Evolutionary conservation across 2,329 filamentous ascomycete species (phyloP).

Genomic region (Berkeleyomyces basicola): DNA sequence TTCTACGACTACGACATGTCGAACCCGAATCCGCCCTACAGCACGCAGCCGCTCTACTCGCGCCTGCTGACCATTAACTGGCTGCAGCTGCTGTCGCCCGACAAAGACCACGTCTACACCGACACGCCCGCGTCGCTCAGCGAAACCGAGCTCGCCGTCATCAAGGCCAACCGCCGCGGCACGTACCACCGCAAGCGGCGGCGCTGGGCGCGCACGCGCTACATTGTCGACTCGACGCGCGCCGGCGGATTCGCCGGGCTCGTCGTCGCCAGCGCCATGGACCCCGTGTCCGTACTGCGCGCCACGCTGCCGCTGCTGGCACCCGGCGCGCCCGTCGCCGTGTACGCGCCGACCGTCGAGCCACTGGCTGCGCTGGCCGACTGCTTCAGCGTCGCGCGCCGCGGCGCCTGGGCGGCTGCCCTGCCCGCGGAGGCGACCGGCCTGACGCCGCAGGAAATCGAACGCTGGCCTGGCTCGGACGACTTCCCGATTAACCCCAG

Average conservation of each 20-base stretch:
- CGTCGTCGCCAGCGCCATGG: slow-evolving; percentile 67
- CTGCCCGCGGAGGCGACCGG: slow-evolving; percentile 31
- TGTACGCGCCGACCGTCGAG: slow-evolving; percentile 72
- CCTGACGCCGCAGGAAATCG: slow-evolving; percentile 32
- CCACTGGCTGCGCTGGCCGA: slow-evolving; percentile 64
- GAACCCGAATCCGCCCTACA: slow-evolving; percentile 38
- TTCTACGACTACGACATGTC: slow-evolving; percentile 75
- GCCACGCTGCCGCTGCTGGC: slow-evolving; percentile 63
- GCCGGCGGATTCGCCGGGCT: slow-evolving; percentile 69
- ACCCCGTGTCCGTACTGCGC: slow-evolving; percentile 58
- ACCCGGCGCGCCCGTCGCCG: slow-evolving; percentile 68
- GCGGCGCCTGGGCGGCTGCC: slow-evolving; percentile 53
- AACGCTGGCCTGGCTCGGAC: slow-evolving; percentile 41
- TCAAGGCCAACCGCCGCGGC: slow-evolving; percentile 70
- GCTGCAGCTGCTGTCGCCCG: slow-evolving; percentile 73
- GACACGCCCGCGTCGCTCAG: slow-evolving; percentile 44
- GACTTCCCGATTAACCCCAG: slow-evolving; percentile 84
- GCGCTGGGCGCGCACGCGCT: slow-evolving; percentile 56
- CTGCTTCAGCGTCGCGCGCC: slow-evolving; percentile 63
- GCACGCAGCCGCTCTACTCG: slow-evolving; percentile 62
- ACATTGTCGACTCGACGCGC: slow-evolving; percentile 58
- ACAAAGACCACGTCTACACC: slow-evolving; percentile 56
- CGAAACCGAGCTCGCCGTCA: slow-evolving; percentile 43
- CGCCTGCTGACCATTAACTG: slow-evolving; percentile 76
- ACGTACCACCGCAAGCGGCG: slow-evolving; percentile 80